phyloP scores from a whole-genome alignment of 2,329 filamentous ascomycete species.

The Hypomyces rosellus region DNA sequence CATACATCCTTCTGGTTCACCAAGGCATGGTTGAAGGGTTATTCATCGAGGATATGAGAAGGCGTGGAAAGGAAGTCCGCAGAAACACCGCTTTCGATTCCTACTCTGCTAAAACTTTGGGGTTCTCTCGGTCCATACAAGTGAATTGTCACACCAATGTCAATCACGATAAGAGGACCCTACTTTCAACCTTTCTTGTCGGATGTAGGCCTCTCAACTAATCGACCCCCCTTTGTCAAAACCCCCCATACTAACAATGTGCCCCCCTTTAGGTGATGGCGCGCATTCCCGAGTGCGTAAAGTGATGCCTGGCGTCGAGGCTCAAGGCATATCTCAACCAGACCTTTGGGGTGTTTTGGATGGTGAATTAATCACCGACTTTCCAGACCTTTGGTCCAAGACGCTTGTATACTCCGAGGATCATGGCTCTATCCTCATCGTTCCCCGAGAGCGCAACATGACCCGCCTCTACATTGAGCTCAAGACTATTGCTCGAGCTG shows the following conservation, averaged over 20 bases:
- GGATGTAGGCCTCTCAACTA: slow-evolving; percentile 47
- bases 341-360: slow-evolving; percentile 47
- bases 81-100: slow-evolving; percentile 59
- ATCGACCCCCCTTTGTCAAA: neutral
- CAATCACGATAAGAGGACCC: slow-evolving; percentile 42
- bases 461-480: slow-evolving; percentile 62
- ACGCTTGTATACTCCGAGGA: slow-evolving; percentile 52
- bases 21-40: slow-evolving; percentile 71
- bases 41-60: slow-evolving; percentile 62
- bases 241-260: neutral
- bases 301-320: slow-evolving; percentile 51
- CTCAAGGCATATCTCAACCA: slow-evolving; percentile 48
- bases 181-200: slow-evolving; percentile 58
- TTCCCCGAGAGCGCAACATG: slow-evolving; percentile 56
- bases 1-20: slow-evolving; percentile 55
- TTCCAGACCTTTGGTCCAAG: slow-evolving; percentile 52
- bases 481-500: slow-evolving; percentile 39
- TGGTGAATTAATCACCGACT: slow-evolving; percentile 40
- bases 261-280: slow-evolving; percentile 49
- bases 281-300: slow-evolving; percentile 65
- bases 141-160: slow-evolving; percentile 47
- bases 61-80: slow-evolving; percentile 56
- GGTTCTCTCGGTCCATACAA: slow-evolving; percentile 34
- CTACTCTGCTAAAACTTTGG: slow-evolving; percentile 39
- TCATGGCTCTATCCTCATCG: slow-evolving; percentile 56